phyloP scores from a whole-genome alignment of 805 yeast genomes.

The Sugiyamaella smithiae region DNA sequence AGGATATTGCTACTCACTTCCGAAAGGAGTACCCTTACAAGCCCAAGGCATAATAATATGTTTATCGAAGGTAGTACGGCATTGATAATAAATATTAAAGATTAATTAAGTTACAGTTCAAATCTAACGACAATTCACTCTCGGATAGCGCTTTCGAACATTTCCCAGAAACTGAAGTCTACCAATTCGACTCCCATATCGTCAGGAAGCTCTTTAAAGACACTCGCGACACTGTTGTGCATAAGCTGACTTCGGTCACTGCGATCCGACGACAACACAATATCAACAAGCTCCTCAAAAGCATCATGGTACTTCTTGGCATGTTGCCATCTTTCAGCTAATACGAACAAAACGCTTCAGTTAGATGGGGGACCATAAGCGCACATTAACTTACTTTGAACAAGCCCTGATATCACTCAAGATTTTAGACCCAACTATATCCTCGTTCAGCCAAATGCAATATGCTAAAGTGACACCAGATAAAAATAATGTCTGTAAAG shows the following conservation, averaged over 20 bases:
- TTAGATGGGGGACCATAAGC: neutral
- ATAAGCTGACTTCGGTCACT: neutral
- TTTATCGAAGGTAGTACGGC: too few species aligned
- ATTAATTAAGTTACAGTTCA: neutral
- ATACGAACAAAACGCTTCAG: conserved; percentile 2
- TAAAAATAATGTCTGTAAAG: conserved; percentile 14
- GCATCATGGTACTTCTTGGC: conserved; percentile 11
- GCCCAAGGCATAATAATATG: neutral
- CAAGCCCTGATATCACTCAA: conserved; percentile 13
- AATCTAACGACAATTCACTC: too few species aligned
- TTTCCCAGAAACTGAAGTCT: conserved; percentile 7
- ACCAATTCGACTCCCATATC: conserved; percentile 1
- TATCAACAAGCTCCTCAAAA: conserved; percentile 13
- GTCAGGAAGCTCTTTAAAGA: conserved; percentile 11
- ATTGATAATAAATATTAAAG: neutral
- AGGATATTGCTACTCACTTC: conserved; percentile 37
- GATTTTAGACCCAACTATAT: conserved; percentile 5
- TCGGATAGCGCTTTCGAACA: neutral
- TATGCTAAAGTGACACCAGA: conserved; percentile 15
- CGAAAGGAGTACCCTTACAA: conserved; percentile 18
- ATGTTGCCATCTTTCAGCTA: conserved; percentile 16
- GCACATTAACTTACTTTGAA: conserved; percentile 8
- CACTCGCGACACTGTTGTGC: neutral
- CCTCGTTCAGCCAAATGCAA: conserved; percentile 15
- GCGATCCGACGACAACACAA: conserved; percentile 2